Conservation (phyloP, 164 flowering plant species). For the Annona cherimola region DNA sequence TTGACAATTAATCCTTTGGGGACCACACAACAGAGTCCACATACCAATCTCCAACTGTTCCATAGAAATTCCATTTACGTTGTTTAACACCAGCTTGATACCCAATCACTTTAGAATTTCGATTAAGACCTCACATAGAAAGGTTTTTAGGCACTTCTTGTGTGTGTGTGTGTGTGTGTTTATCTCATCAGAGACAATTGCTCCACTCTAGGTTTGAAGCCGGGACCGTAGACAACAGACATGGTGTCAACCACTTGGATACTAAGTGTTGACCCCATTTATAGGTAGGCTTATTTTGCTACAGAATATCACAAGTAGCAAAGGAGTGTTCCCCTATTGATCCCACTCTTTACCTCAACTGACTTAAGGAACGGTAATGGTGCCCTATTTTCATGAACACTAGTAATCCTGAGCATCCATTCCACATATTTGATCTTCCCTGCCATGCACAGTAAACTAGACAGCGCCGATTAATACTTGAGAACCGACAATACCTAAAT, state of each 20-base stretch:
- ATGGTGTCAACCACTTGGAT: too few species aligned
- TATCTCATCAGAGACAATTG: too few species aligned
- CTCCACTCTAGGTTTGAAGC: too few species aligned
- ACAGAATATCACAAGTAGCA: background rate
- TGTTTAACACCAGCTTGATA: background rate
- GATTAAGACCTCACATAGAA: background rate
- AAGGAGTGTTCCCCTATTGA: background rate
- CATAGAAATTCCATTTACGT: background rate
- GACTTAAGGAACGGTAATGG: constrained; percentile 78
- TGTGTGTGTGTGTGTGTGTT: too few species aligned
- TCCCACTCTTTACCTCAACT: constrained; percentile 50
- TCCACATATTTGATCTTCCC: constrained; percentile 55
- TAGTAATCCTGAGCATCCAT: constrained; percentile 69
- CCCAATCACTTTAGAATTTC: background rate
- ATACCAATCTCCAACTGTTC: background rate
- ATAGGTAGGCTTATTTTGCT: background rate
- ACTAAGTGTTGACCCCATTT: too few species aligned
- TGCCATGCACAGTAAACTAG: constrained; percentile 22
- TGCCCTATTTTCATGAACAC: constrained; percentile 73
- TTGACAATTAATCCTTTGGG: background rate
- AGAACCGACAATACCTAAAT: background rate
- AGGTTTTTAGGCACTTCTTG: too few species aligned
- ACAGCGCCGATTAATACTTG: background rate
- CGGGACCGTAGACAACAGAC: too few species aligned
- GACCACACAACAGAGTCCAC: background rate